phyloP scores from a whole-genome alignment of 108 stramenopile genomes.

The Cyclotella distinguenda region DNA sequence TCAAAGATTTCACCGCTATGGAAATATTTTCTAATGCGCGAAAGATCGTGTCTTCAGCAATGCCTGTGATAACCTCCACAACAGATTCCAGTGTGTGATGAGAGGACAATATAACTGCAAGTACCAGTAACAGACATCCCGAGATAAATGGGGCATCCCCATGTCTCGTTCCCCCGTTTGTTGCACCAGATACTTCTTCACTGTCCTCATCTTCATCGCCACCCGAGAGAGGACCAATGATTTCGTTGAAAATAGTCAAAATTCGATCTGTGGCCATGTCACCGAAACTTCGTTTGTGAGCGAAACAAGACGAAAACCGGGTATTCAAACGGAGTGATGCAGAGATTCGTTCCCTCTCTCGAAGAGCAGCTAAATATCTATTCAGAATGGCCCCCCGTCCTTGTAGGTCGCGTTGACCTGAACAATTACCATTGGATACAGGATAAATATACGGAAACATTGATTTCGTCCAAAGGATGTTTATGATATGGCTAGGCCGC shows the following conservation, averaged over 20 bases:
- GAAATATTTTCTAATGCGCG: constrained; percentile 32
- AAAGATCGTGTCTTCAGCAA: constrained; percentile 20
- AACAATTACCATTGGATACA: constrained; percentile 8
- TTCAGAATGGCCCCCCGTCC: constrained; percentile 40
- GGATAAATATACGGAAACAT: constrained; percentile 17
- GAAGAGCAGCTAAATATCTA: constrained; percentile 26
- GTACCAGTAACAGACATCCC: constrained; percentile 25
- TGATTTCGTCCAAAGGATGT: constrained; percentile 37
- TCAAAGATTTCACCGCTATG: constrained; percentile 21
- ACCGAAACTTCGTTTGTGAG: constrained; percentile 1
- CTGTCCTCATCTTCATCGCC: constrained; percentile 27
- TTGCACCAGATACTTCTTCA: background rate
- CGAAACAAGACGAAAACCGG: background rate
- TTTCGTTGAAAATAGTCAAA: constrained; percentile 22
- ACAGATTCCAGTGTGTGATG: constrained; percentile 16
- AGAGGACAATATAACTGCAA: constrained; percentile 24
- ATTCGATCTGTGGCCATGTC: constrained; percentile 21
- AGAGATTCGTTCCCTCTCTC: constrained; percentile 29
- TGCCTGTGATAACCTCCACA: constrained; percentile 17
- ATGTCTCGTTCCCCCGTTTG: background rate
- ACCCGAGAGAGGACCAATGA: constrained; percentile 27
- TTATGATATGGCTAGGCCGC: background rate
- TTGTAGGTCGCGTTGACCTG: constrained; percentile 21
- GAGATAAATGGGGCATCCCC: constrained; percentile 19
- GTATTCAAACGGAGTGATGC: background rate